These are phyloP conservation scores for Pseudogymnoascus sp. DNA, from an alignment of 2,329 filamentous ascomycete genomes.

Conservation along the genomic window DNA sequence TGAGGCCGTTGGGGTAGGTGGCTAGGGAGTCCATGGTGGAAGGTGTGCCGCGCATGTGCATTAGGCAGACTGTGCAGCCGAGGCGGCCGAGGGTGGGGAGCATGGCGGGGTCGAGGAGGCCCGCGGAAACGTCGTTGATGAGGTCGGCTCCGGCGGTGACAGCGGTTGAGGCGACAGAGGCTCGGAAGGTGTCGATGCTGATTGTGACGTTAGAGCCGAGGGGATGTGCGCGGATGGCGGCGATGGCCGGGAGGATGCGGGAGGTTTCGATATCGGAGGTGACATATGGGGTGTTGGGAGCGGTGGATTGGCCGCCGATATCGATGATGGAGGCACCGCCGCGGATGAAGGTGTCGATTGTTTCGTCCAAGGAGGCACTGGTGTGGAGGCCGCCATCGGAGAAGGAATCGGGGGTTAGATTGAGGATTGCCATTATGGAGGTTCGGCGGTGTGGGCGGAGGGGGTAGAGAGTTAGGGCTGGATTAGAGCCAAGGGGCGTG, in stretches of 20 bases:
- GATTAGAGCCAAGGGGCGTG: slow-evolving; percentile 42
- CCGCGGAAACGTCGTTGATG: slow-evolving; percentile 90
- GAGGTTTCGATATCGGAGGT: slow-evolving; percentile 65
- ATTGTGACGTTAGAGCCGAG: slow-evolving; percentile 60
- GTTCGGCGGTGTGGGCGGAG: slow-evolving; percentile 51
- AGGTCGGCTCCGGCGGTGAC: slow-evolving; percentile 78
- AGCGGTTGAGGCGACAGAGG: slow-evolving; percentile 70
- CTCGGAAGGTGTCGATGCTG: slow-evolving; percentile 89
- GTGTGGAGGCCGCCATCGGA: slow-evolving; percentile 74
- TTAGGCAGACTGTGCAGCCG: slow-evolving; percentile 68
- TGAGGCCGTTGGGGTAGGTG: slow-evolving; percentile 50
- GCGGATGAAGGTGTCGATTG: slow-evolving; percentile 54
- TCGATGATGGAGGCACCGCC: slow-evolving; percentile 80
- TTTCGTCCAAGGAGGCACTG: slow-evolving; percentile 46
- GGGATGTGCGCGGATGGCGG: slow-evolving; percentile 61
- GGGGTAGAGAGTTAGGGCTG: slow-evolving; percentile 49
- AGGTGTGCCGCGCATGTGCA: slow-evolving; percentile 68
- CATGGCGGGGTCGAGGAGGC: slow-evolving; percentile 72
- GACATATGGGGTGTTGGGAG: slow-evolving; percentile 66
- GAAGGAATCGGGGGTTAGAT: slow-evolving; percentile 93
- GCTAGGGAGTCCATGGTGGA: slow-evolving; percentile 56
- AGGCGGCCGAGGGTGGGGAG: slow-evolving; percentile 69
- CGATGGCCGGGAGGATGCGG: slow-evolving; percentile 74
- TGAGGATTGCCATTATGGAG: slow-evolving; percentile 87
- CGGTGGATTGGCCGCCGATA: slow-evolving; percentile 87